Base-by-base conservation (phyloP, 441 rosid species). In the Metrosideros polymorpha region DNA sequence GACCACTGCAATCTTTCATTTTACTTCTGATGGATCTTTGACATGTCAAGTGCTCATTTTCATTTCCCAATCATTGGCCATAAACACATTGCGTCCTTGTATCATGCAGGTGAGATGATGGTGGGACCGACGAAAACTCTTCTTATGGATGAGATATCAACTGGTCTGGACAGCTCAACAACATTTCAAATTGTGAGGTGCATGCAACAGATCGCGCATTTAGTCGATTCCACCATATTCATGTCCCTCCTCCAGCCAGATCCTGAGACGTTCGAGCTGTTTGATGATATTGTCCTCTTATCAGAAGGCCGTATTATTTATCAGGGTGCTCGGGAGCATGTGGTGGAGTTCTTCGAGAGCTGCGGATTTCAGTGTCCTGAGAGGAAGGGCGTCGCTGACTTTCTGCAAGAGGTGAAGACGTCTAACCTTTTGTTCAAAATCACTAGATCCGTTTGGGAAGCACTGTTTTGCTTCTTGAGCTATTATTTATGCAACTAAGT, bases 131-230 rank as follows among this genome's bases (percentile, higher is more conserved):
- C 96, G 6, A 98, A 98, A 90, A 92, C 97, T 13, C 82, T 97
- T 39, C 95, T 92, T 86, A 96, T 97, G 99, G 99, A 97, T 86
- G 99, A 96, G 88, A 98, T 98, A 91, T 98, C 99, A 32, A 98
- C 98, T 0, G 99, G 98, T 17, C 92, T 98, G 42, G 99, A 98
- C 86, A 98, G 99, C 85, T 98, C 99, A 85, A 97, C 99, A 0
- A 94, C 99, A 52, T 98, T 54, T 86, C 99, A 96, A 82, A 96
- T 98, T n/a, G 98, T 98, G 66, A 98, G 93, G 88, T 98, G 99
- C 61, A 43, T 95, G 89, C 99, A 96, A 88, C 99, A 96, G 89
- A 93, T 98, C n/a, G 98, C 92, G 8, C 98, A 95, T 90, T 92
- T 94, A 50, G 94, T 95, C 1, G 95, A 95, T 61, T 98, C 94